These are phyloP conservation scores for Peterozyma toletana DNA, from an alignment of 805 yeast species.

Conservation along the genomic window DNA sequence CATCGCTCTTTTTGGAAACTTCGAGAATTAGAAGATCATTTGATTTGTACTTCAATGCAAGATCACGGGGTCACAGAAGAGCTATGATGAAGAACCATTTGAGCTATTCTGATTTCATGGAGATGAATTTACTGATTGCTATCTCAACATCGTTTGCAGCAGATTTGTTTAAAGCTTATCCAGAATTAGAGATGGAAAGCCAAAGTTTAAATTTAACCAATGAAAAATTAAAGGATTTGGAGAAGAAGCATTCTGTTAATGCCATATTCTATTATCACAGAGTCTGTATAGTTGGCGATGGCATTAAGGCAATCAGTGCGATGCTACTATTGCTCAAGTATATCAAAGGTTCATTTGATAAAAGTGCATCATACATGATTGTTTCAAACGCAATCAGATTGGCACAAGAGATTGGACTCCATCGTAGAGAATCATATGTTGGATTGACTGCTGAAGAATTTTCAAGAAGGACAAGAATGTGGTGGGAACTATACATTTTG, in stretches of 20 bases:
- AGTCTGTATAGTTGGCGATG: slow-evolving; percentile 41
- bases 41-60: background rate
- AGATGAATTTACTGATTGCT: background rate
- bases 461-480: slow-evolving; percentile 30
- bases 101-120: background rate
- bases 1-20: slow-evolving; percentile 5
- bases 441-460: slow-evolving; percentile 30
- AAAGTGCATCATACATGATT: slow-evolving; percentile 34
- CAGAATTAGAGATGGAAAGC: background rate
- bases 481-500: slow-evolving; percentile 40
- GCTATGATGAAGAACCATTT: background rate
- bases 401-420: slow-evolving; percentile 53
- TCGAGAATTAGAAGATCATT: slow-evolving; percentile 11
- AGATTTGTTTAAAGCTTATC: background rate
- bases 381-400: slow-evolving; percentile 40
- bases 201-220: slow-evolving; percentile 4
- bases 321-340: slow-evolving; percentile 38
- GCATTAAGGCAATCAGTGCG: slow-evolving; percentile 43
- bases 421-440: slow-evolving; percentile 36
- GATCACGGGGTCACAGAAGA: background rate
- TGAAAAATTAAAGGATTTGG: slow-evolving; percentile 18
- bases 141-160: background rate
- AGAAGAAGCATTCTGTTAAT: slow-evolving; percentile 25
- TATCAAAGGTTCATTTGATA: slow-evolving; percentile 26
- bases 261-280: slow-evolving; percentile 47